Percentiles rank a stretch among this genome's conserved stretches.
Conservation (phyloP, 441 rosid genomes). For the Flueggea neowawraea region DNA sequence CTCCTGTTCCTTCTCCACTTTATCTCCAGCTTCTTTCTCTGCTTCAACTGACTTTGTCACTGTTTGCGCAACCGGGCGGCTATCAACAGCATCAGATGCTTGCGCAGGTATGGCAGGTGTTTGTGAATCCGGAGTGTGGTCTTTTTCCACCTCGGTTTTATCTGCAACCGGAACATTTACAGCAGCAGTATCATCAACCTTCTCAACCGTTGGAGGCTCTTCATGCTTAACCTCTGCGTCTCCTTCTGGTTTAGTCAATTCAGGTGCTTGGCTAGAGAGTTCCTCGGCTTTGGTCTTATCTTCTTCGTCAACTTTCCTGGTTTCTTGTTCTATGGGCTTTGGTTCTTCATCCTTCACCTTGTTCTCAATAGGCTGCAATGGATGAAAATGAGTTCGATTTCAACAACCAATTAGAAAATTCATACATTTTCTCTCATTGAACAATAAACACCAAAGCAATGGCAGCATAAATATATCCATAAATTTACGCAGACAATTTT, state of each 20-base stretch:
- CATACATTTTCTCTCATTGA: too few species aligned
- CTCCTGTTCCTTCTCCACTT: too few species aligned
- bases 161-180: background rate
- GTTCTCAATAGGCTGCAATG: constrained; percentile 15
- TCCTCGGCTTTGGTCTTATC: constrained; percentile 6
- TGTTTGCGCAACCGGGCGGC: constrained; percentile 9
- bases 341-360: constrained; percentile 10
- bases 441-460: too few species aligned
- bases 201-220: constrained; percentile 4
- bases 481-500: too few species aligned
- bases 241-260: background rate
- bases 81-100: background rate
- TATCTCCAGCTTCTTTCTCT: too few species aligned
- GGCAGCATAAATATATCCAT: too few species aligned
- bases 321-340: constrained; percentile 3
- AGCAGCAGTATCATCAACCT: constrained; percentile 1
- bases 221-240: constrained; percentile 4
- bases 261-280: background rate
- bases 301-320: background rate
- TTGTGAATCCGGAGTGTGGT: background rate
- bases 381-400: background rate
- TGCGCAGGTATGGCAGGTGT: background rate
- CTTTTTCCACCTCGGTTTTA: background rate
- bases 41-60: constrained; percentile 3
- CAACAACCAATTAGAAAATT: too few species aligned